These are phyloP conservation scores for Xylariaceae sp. DNA, from an alignment of 2,329 filamentous ascomycete genomes.

Conservation along the genomic window DNA sequence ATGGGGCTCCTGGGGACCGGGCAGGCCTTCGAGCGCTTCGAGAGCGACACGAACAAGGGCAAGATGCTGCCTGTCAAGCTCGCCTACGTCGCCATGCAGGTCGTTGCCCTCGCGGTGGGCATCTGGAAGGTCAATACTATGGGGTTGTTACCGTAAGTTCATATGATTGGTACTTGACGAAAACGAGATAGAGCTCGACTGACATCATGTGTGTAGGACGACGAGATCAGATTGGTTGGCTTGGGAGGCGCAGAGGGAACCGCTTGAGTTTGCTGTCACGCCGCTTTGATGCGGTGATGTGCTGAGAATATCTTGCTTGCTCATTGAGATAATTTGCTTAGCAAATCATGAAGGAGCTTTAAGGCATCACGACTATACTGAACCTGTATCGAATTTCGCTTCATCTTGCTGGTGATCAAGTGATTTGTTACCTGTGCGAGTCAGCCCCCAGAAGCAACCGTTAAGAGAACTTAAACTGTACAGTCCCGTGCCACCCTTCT, in stretches of 20 bases:
- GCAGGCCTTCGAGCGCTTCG: constrained; percentile 84
- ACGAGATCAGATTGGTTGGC: constrained; percentile 96
- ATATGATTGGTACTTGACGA: not conserved
- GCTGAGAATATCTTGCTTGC: too few species aligned
- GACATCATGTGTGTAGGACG: constrained; percentile 53
- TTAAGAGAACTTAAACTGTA: too few species aligned
- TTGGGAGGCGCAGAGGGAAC: constrained; percentile 77
- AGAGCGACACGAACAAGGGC: constrained; percentile 70
- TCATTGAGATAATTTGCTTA: too few species aligned
- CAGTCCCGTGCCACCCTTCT: too few species aligned
- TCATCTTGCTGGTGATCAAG: too few species aligned
- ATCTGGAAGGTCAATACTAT: constrained; percentile 97
- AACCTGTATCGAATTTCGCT: too few species aligned
- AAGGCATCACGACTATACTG: too few species aligned
- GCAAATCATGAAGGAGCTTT: too few species aligned
- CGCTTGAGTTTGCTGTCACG: constrained; percentile 62
- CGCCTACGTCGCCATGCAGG: constrained; percentile 82
- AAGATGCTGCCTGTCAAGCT: constrained; percentile 80
- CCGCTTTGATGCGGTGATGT: constrained; percentile 43
- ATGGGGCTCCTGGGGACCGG: constrained; percentile 79
- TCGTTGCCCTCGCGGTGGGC: constrained; percentile 77
- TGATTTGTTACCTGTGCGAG: too few species aligned
- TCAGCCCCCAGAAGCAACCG: too few species aligned
- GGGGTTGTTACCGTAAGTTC: constrained; percentile 80
- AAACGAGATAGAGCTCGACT: too few species aligned